Base-by-base conservation (phyloP, 345 rosid genomes). In the Theobroma cacao region DNA sequence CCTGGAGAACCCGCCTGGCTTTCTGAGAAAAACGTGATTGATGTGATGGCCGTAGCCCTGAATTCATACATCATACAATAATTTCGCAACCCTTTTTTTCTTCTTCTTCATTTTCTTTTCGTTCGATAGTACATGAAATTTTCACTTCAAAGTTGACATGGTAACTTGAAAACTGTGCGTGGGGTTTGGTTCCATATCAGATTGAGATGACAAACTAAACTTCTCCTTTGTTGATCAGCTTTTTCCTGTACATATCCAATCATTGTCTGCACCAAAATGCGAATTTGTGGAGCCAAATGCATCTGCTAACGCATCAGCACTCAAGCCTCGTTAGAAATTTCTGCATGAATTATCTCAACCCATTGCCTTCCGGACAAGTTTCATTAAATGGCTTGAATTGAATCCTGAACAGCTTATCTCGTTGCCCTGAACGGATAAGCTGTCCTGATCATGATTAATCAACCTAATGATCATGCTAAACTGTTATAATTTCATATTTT, bases 381-480 rank as follows among this genome's bases (percentile, higher is more conserved):
- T 36, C 52, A 55, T 36, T 73, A 13, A 73, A 74, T 74, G 77
- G n/a, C 58, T 26, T 11, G 36, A 52, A 58, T 24, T 55, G 66
- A 74, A 56, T 56, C 36, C 20, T 73, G 47, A 73, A 64, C 50
- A 12, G 33, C 75, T 30, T 22, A 10, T 22, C 33, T 22, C 20
- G 20, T 28, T 33, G 48, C 48, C 75, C 64, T 22, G 22, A n/a
- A 34, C 43, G 22, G 17, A n/a, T 24, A 38, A 41, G 50, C 17
- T 48, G 7, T 13, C 3, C 11, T 17, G 18, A 0, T 61, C 24
- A 0, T 60, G n/a, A n/a, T 9, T 26, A 13, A 28, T 61, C 28
- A 7, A 55, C 0, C 5, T 22, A 56, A 9, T 41, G 12, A 41
- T 41, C 9, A 41, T 9, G 5, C 11, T 41, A 41, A 41, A 41